phyloP scores from a whole-genome alignment of 2,329 filamentous ascomycete genomes.

The Diaporthe ampelina region DNA sequence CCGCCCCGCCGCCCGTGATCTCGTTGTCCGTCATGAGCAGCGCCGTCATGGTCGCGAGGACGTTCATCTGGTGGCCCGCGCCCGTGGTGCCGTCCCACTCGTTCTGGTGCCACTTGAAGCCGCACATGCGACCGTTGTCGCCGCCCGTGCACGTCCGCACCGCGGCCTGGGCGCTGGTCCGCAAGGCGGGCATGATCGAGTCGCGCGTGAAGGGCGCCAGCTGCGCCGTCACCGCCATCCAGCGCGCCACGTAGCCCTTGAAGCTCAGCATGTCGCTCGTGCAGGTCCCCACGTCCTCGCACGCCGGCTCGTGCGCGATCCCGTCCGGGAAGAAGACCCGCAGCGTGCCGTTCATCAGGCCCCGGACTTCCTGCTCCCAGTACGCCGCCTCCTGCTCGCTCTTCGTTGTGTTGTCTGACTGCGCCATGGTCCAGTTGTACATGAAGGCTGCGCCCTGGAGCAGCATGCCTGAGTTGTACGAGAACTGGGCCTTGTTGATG shows the following conservation, averaged over 20 bases:
- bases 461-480: conserved; percentile 72
- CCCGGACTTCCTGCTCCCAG: conserved; percentile 67
- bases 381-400: conserved; percentile 17
- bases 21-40: conserved; percentile 50
- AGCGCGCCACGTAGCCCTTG: conserved; percentile 68
- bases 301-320: conserved; percentile 65
- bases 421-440: conserved; percentile 56
- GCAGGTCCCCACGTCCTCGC: conserved; percentile 66
- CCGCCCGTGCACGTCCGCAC: conserved; percentile 57
- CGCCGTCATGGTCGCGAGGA: conserved; percentile 62
- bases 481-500: conserved; percentile 70
- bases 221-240: conserved; percentile 62
- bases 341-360: conserved; percentile 57
- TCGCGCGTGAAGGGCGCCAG: conserved; percentile 62
- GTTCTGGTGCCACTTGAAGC: conserved; percentile 62
- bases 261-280: conserved; percentile 71
- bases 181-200: conserved; percentile 59
- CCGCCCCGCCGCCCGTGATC: conserved; percentile 28
- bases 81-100: conserved; percentile 61
- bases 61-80: conserved; percentile 68
- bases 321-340: conserved; percentile 52
- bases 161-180: conserved; percentile 62
- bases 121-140: conserved; percentile 54
- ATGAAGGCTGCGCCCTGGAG: conserved; percentile 72
- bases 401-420: conserved; percentile 62